Conservation (phyloP, 495 filamentous ascomycete species). For the Aspergillus asperescens region DNA sequence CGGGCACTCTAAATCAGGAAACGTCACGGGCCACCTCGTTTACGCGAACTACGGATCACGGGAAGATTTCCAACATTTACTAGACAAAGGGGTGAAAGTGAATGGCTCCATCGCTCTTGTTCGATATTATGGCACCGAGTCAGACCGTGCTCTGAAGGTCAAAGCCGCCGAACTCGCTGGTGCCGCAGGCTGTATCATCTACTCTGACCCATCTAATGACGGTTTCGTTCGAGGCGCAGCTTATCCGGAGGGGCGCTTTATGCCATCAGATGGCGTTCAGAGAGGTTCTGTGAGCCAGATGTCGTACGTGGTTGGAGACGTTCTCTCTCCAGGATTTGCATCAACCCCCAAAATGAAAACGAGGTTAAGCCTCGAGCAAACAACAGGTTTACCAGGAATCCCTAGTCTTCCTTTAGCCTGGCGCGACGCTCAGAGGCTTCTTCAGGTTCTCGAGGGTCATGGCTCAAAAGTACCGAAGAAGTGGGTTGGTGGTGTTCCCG, state of each 20-base stretch:
- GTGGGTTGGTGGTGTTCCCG: slow-evolving; percentile 72
- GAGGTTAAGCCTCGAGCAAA: slow-evolving; percentile 61
- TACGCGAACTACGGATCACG: slow-evolving; percentile 90
- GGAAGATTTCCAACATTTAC: slow-evolving; percentile 71
- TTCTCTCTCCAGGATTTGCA: slow-evolving; percentile 80
- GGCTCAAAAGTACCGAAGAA: slow-evolving; percentile 64
- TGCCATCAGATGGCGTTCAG: slow-evolving; percentile 76
- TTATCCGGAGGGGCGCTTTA: slow-evolving; percentile 69
- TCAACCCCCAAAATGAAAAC: slow-evolving; percentile 62
- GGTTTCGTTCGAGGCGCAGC: slow-evolving; percentile 63
- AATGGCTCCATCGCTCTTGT: slow-evolving; percentile 81
- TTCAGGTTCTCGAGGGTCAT: slow-evolving; percentile 70
- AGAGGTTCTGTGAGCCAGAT: slow-evolving; percentile 76
- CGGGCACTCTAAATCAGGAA: slow-evolving; percentile 80
- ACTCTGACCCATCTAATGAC: slow-evolving; percentile 80
- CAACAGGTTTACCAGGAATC: slow-evolving; percentile 69
- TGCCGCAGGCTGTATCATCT: slow-evolving; percentile 82
- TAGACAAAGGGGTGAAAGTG: slow-evolving; percentile 64
- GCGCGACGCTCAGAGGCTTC: slow-evolving; percentile 76
- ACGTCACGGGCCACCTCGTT: slow-evolving; percentile 85
- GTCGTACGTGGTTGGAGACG: slow-evolving; percentile 79
- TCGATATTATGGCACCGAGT: slow-evolving; percentile 69
- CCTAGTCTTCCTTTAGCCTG: slow-evolving; percentile 85
- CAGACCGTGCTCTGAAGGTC: slow-evolving; percentile 71
- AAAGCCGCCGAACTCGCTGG: slow-evolving; percentile 84